phyloP scores from a whole-genome alignment of 2,329 filamentous ascomycete genomes.

The Aspergillus niger region DNA sequence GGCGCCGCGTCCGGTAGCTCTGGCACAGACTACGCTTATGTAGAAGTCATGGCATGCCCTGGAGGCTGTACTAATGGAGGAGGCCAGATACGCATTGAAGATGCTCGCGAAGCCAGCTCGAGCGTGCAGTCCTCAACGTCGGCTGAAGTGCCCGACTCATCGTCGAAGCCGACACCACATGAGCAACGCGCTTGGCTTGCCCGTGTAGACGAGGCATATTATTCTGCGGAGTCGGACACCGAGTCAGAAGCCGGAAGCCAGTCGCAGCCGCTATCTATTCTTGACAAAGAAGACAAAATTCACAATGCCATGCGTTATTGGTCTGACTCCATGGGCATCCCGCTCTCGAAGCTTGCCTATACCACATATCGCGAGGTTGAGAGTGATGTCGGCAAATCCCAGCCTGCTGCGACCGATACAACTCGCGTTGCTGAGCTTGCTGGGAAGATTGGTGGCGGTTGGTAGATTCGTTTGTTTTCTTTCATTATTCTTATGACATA shows the following conservation, averaged over 20 bases:
- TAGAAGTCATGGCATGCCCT: slow-evolving; percentile 98
- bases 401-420: slow-evolving; percentile 61
- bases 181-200: slow-evolving; percentile 86
- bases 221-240: slow-evolving; percentile 66
- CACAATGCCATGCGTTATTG: slow-evolving; percentile 73
- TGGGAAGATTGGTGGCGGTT: slow-evolving; percentile 88
- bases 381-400: slow-evolving; percentile 86
- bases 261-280: slow-evolving; percentile 28
- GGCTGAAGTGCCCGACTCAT: slow-evolving; percentile 25
- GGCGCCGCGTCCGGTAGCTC: slow-evolving; percentile 33
- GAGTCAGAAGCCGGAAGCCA: slow-evolving; percentile 38
- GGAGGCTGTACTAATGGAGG: slow-evolving; percentile 98
- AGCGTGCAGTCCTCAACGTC: slow-evolving; percentile 20
- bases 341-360: slow-evolving; percentile 70
- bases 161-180: slow-evolving; percentile 65
- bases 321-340: slow-evolving; percentile 70
- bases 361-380: slow-evolving; percentile 92
- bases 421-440: slow-evolving; percentile 86
- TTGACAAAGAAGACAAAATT: slow-evolving; percentile 45
- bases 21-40: slow-evolving; percentile 75
- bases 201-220: slow-evolving; percentile 86
- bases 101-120: slow-evolving; percentile 53
- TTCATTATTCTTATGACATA: slow-evolving; percentile 21
- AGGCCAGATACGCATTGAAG: slow-evolving; percentile 89
- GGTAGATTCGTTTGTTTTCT: slow-evolving; percentile 58